Evolutionary conservation across 1,284 basidiomycete species (phyloP).

Genomic region (Grifola frondosa): DNA sequence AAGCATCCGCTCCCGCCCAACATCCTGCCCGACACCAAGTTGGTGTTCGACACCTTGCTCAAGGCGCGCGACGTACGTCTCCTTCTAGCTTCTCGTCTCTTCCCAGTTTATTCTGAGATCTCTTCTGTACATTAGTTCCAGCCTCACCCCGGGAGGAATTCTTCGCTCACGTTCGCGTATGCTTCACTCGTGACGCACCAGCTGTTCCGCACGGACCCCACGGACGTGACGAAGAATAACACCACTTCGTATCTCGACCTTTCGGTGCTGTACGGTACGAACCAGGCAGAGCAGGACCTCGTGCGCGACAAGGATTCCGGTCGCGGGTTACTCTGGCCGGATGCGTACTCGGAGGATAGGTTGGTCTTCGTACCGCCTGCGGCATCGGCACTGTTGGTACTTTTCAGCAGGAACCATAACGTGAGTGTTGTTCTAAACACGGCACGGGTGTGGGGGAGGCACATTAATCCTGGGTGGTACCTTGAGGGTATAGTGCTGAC

Average conservation of each 20-base stretch:
- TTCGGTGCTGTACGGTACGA: slow-evolving; percentile 72
- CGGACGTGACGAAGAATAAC: slow-evolving; percentile 59
- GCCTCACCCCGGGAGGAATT: slow-evolving; percentile 41
- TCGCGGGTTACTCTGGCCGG: slow-evolving; percentile 62
- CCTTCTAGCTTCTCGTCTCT: neutral
- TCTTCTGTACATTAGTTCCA: slow-evolving; percentile 15
- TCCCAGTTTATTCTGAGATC: neutral
- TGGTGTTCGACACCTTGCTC: slow-evolving; percentile 75
- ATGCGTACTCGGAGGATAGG: slow-evolving; percentile 68
- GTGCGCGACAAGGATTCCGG: slow-evolving; percentile 37
- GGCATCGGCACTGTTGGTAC: slow-evolving; percentile 63
- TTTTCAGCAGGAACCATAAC: slow-evolving; percentile 77
- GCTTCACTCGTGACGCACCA: slow-evolving; percentile 77
- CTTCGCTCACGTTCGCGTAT: slow-evolving; percentile 73
- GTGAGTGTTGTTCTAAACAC: slow-evolving; percentile 46
- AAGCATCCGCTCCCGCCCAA: slow-evolving; percentile 41
- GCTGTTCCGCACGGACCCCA: slow-evolving; percentile 64
- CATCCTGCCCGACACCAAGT: slow-evolving; percentile 62
- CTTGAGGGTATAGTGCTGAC: slow-evolving; percentile 9
- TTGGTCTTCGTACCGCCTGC: slow-evolving; percentile 78
- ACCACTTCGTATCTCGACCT: slow-evolving; percentile 78
- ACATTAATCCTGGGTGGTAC: neutral
- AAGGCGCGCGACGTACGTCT: slow-evolving; percentile 44
- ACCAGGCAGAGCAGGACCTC: slow-evolving; percentile 37
- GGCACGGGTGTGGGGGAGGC: no score